Percentiles rank a stretch among this genome's conserved stretches.
Conservation (phyloP, 176 grass and related monocot species). For the Oryza officinalis region DNA sequence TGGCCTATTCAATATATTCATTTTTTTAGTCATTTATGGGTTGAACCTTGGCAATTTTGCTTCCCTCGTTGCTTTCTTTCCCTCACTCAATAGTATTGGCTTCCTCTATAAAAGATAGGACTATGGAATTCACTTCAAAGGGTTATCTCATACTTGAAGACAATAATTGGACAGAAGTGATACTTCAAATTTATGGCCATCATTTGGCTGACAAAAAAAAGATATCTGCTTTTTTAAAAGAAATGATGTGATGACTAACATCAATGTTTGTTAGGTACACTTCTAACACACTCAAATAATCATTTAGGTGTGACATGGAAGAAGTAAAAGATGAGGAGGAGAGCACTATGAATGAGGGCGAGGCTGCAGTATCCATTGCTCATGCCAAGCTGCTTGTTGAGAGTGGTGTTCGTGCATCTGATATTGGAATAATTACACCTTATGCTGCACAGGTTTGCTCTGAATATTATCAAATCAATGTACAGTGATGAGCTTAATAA, state of each 20-base stretch:
- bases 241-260: neutral
- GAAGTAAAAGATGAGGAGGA: constrained; percentile 99
- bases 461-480: constrained; percentile 16
- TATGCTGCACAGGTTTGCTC: constrained; percentile 88
- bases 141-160: constrained; percentile 7
- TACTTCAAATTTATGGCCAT: neutral
- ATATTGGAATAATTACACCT: constrained; percentile 96
- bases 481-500: neutral
- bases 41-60: neutral
- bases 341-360: constrained; percentile 93
- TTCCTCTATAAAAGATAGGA: constrained; percentile 9
- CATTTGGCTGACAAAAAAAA: neutral
- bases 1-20: constrained; percentile 9
- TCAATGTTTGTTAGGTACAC: constrained; percentile 20
- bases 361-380: constrained; percentile 76
- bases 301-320: constrained; percentile 92
- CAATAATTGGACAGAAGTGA: constrained; percentile 14
- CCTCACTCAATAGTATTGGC: neutral
- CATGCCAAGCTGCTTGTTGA: constrained; percentile 94
- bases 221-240: neutral
- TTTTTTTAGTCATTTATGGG: neutral
- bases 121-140: constrained; percentile 4
- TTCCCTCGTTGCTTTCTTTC: neutral
- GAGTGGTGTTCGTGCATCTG: constrained; percentile 73
- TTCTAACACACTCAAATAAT: constrained; percentile 16